Conservation (phyloP, 352 stramenopile genomes). For the Salisapilia sapeloensis region DNA sequence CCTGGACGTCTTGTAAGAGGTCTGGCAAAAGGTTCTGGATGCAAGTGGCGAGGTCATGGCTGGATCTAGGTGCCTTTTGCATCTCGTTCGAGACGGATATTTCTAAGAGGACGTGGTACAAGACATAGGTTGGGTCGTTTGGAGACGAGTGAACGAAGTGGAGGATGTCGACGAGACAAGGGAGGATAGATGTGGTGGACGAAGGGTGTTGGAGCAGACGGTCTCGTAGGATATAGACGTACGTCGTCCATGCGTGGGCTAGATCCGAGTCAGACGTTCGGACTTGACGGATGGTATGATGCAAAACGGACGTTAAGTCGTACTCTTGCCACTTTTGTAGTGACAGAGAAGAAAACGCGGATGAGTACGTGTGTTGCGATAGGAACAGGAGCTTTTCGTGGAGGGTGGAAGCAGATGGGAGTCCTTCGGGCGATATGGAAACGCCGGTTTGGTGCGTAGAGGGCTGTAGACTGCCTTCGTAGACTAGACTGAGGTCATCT, state of each 20-base stretch:
- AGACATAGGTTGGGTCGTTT: constrained; percentile 10
- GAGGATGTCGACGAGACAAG: constrained; percentile 13
- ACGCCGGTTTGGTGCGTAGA: neutral
- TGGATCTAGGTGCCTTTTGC: no score
- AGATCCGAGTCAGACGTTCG: neutral
- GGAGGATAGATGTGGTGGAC: constrained; percentile 10
- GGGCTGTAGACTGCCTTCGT: constrained; percentile 18
- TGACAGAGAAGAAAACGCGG: constrained; percentile 21
- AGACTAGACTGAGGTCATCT: constrained; percentile 39
- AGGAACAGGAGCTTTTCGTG: constrained; percentile 17
- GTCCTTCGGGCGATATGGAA: neutral
- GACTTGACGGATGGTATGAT: constrained; percentile 8
- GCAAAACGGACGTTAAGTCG: constrained; percentile 16
- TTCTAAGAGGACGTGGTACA: constrained; percentile 33
- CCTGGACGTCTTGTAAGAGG: no score
- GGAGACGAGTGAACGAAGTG: neutral
- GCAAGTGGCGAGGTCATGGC: no score
- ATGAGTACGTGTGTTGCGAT: constrained; percentile 20
- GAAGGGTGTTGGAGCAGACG: constrained; percentile 19
- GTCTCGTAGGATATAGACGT: constrained; percentile 35
- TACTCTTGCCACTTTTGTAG: constrained; percentile 29
- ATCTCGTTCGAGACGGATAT: constrained; percentile 36
- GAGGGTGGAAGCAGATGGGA: neutral
- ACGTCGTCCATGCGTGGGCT: constrained; percentile 28
- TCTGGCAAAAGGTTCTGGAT: no score